These are phyloP conservation scores for Floccularia luteovirens DNA, from an alignment of 768 basidiomycete genomes.

Conservation along the genomic window DNA sequence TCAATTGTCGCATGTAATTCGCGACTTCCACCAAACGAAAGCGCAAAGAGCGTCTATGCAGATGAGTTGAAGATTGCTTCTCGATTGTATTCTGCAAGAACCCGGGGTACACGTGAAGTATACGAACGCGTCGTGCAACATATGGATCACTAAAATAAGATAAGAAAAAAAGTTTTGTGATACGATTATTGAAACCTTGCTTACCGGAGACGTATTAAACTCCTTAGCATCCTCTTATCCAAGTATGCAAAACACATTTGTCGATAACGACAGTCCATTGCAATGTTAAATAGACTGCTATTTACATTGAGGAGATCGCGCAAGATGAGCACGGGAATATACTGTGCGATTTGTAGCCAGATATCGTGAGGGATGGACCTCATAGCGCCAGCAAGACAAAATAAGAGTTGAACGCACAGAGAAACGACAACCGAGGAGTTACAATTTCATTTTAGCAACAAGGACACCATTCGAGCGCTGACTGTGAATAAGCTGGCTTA, in stretches of 20 bases:
- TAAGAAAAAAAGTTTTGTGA: slow-evolving; percentile 1
- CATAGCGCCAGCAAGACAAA: slow-evolving; percentile 2
- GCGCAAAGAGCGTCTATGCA: slow-evolving; percentile 17
- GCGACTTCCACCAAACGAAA: slow-evolving; percentile 23
- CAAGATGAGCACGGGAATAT: slow-evolving; percentile 22
- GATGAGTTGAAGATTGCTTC: slow-evolving; percentile 10
- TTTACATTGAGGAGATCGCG: slow-evolving; percentile 28
- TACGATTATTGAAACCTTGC: slow-evolving; percentile 6
- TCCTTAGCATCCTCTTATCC: slow-evolving; percentile 34
- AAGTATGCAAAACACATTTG: slow-evolving; percentile 44
- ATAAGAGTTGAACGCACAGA: no score
- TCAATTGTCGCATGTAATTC: slow-evolving; percentile 23
- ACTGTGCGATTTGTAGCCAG: slow-evolving; percentile 27
- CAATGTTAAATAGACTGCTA: slow-evolving; percentile 26
- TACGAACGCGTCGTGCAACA: slow-evolving; percentile 39
- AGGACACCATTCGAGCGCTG: no score
- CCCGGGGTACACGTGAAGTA: slow-evolving; percentile 39
- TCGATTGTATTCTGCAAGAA: slow-evolving; percentile 35
- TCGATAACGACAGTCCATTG: slow-evolving; percentile 40
- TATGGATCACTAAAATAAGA: slow-evolving; percentile 29
- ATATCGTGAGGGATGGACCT: slow-evolving; percentile 22
- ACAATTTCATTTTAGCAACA: no score
- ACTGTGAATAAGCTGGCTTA: no score
- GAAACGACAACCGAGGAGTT: no score
- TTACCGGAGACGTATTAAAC: slow-evolving; percentile 28